These are phyloP conservation scores for Strobilomyces dryophilus DNA, from an alignment of 768 basidiomycete species.

Conservation along the genomic window DNA sequence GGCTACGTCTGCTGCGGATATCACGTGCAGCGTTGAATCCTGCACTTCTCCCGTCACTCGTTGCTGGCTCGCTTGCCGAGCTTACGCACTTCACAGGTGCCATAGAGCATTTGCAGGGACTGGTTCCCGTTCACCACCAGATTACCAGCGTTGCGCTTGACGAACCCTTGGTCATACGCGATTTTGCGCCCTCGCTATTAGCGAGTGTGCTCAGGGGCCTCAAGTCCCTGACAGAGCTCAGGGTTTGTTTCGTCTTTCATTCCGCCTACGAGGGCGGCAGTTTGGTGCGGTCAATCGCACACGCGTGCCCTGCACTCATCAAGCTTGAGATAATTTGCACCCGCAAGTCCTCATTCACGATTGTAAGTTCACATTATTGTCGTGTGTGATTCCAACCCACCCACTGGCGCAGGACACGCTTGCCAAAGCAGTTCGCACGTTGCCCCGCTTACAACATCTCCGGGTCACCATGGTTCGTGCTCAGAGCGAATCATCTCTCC, in stretches of 20 bases:
- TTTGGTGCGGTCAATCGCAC: conserved; percentile 60
- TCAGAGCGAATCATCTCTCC: conserved; percentile 58
- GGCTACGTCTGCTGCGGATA: conserved; percentile 45
- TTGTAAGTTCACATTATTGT: conserved; percentile 39
- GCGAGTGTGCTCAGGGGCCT: conserved; percentile 57
- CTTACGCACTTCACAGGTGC: conserved; percentile 65
- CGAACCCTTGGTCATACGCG: conserved; percentile 63
- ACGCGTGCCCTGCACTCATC: conserved; percentile 60
- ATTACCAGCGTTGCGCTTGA: conserved; percentile 59
- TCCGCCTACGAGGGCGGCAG: conserved; percentile 72
- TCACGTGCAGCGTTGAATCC: conserved; percentile 54
- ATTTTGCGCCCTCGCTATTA: conserved; percentile 59
- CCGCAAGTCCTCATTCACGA: conserved; percentile 67
- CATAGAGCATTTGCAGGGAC: conserved; percentile 59
- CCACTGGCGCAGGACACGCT: conserved; percentile 35
- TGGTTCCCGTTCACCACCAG: conserved; percentile 44
- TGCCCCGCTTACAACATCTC: conserved; percentile 61
- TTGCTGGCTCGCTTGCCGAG: conserved; percentile 40
- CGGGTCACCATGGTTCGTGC: conserved; percentile 63
- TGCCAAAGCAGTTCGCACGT: conserved; percentile 55
- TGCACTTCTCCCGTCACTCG: conserved; percentile 47
- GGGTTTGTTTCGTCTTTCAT: conserved; percentile 64
- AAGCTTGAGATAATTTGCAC: conserved; percentile 64
- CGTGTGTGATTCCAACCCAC: not conserved
- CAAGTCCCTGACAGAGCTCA: conserved; percentile 52